Evolutionary conservation across 1,139 yeast species (phyloP).

Genomic region (Yueomyces sp.): DNA sequence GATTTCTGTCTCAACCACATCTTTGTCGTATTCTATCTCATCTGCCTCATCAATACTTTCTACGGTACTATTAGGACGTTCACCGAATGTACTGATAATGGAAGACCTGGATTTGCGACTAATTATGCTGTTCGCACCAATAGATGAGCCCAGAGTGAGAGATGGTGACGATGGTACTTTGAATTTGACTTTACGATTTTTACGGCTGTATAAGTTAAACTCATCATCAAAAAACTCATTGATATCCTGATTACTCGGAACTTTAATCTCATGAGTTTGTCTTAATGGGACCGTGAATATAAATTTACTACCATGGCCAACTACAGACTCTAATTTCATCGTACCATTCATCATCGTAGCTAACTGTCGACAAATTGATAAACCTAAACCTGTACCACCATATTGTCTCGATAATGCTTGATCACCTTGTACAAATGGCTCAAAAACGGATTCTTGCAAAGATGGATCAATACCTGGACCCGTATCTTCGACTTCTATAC

Average conservation of each 20-base stretch:
- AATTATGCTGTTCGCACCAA: background rate
- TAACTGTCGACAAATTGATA: constrained; percentile 83
- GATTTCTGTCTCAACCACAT: background rate
- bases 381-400: constrained; percentile 93
- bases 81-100: no score
- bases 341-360: constrained; percentile 86
- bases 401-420: constrained; percentile 83
- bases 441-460: constrained; percentile 74
- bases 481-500: constrained; percentile 71
- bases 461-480: constrained; percentile 87
- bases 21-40: background rate
- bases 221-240: constrained; percentile 31
- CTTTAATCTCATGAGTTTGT: constrained; percentile 49
- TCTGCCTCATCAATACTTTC: background rate
- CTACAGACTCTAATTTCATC: constrained; percentile 50
- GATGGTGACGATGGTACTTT: constrained; percentile 12
- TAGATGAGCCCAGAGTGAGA: no score
- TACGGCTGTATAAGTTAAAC: constrained; percentile 30
- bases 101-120: background rate
- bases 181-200: constrained; percentile 32
- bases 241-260: constrained; percentile 18
- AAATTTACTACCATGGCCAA: constrained; percentile 73
- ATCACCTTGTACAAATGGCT: constrained; percentile 94
- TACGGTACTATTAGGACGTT: background rate
- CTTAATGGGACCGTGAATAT: constrained; percentile 67